Conservation (phyloP, 2,329 filamentous ascomycete species). For the Furcasterigmium furcatum region DNA sequence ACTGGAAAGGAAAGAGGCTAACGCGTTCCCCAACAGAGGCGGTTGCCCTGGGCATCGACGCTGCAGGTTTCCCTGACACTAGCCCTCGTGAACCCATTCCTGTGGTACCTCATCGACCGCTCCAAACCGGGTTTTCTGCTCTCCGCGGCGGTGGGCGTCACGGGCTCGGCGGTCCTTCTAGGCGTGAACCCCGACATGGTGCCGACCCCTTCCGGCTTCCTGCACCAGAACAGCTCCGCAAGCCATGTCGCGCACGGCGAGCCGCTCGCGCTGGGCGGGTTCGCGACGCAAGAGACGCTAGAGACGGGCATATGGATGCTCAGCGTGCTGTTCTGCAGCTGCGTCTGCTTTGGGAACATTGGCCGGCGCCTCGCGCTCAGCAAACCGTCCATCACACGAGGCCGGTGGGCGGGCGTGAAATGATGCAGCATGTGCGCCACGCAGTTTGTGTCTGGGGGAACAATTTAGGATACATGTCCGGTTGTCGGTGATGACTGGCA, state of each 20-base stretch:
- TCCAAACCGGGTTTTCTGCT: conserved; percentile 81
- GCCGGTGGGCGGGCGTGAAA: conserved; percentile 31
- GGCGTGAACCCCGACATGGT: conserved; percentile 76
- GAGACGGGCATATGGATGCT: conserved; percentile 84
- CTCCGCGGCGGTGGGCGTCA: conserved; percentile 68
- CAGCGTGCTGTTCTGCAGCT: conserved; percentile 91
- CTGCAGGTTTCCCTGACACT: conserved; percentile 90
- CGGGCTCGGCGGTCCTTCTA: conserved; percentile 72
- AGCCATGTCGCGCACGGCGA: conserved; percentile 12
- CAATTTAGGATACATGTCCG: not conserved
- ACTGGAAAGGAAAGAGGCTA: not conserved
- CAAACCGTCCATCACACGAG: conserved; percentile 33
- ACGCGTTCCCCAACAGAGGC: conserved; percentile 57
- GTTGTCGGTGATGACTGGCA: not conserved
- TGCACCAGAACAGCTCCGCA: conserved; percentile 17
- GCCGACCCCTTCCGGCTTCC: conserved; percentile 56
- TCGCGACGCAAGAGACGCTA: conserved; percentile 59
- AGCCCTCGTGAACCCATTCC: conserved; percentile 83
- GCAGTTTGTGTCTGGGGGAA: not conserved
- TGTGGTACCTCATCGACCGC: conserved; percentile 96
- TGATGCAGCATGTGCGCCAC: conserved; percentile 4
- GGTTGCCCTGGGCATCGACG: conserved; percentile 89
- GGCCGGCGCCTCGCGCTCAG: conserved; percentile 72
- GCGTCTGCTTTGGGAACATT: conserved; percentile 94
- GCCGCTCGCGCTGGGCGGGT: conserved; percentile 44